These are phyloP conservation scores for Epichloe aotearoae DNA, from an alignment of 2,329 filamentous ascomycete genomes.

Conservation along the genomic window DNA sequence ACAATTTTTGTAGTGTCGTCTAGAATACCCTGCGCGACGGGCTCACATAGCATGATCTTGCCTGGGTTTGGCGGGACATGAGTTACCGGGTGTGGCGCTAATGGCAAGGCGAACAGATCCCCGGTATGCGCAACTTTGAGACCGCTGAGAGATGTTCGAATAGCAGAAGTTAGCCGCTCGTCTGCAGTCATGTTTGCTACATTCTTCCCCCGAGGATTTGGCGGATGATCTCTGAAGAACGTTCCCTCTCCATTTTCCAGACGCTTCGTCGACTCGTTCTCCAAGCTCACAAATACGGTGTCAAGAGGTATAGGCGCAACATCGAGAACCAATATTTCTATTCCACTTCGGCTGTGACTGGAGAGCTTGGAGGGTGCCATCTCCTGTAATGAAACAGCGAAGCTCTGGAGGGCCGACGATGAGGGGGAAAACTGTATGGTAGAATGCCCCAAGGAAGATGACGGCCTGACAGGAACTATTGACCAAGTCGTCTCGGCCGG, in stretches of 20 bases:
- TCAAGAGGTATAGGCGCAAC: slow-evolving; percentile 70
- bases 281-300: slow-evolving; percentile 74
- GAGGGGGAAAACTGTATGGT: slow-evolving; percentile 68
- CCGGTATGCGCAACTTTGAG: slow-evolving; percentile 71
- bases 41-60: slow-evolving; percentile 85
- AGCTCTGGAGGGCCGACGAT: slow-evolving; percentile 63
- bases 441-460: slow-evolving; percentile 54
- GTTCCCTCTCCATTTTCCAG: slow-evolving; percentile 73
- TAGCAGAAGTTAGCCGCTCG: slow-evolving; percentile 47
- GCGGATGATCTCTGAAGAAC: slow-evolving; percentile 56
- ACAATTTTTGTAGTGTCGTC: slow-evolving; percentile 71
- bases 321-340: slow-evolving; percentile 75
- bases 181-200: slow-evolving; percentile 29
- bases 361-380: slow-evolving; percentile 63
- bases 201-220: slow-evolving; percentile 25
- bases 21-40: slow-evolving; percentile 77
- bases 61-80: slow-evolving; percentile 75
- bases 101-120: slow-evolving; percentile 63
- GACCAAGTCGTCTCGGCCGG: slow-evolving; percentile 64
- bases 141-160: slow-evolving; percentile 61
- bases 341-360: slow-evolving; percentile 57
- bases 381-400: slow-evolving; percentile 59
- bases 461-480: slow-evolving; percentile 60
- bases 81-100: slow-evolving; percentile 75
- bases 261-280: slow-evolving; percentile 65